A percentile compares a stretch with the other conserved stretches of the same genome.
Evolutionary conservation across 768 basidiomycete genomes (phyloP).

Genomic region (Paxillus rubicundulus): DNA sequence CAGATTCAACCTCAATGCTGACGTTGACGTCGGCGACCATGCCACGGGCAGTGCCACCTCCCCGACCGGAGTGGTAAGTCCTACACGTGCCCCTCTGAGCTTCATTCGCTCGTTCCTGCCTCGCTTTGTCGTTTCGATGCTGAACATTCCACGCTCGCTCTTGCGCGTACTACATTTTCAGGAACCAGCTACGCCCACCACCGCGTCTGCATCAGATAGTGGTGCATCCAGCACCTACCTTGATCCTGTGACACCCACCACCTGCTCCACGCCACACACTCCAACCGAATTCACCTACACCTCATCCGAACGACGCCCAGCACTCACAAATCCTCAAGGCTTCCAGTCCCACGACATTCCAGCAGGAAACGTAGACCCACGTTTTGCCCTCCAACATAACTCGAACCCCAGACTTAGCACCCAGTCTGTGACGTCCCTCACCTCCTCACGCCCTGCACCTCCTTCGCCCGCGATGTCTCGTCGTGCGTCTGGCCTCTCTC

Average conservation of each 20-base stretch:
- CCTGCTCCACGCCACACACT: constrained; percentile 24
- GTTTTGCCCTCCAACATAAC: background rate
- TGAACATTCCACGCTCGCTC: constrained; percentile 29
- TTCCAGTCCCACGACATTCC: background rate
- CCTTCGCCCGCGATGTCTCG: constrained; percentile 56
- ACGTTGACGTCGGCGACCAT: background rate
- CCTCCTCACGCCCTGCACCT: constrained; percentile 57
- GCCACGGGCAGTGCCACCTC: constrained; percentile 9
- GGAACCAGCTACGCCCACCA: constrained; percentile 12
- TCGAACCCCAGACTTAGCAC: constrained; percentile 20
- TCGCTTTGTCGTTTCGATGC: constrained; percentile 26
- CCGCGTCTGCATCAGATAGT: background rate
- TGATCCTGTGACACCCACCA: constrained; percentile 37
- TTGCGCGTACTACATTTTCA: constrained; percentile 26
- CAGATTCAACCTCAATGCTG: background rate
- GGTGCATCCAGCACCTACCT: constrained; percentile 9
- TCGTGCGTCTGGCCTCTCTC: constrained; percentile 33
- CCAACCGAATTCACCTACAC: constrained; percentile 44
- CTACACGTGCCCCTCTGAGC: constrained; percentile 15
- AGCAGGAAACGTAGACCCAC: constrained; percentile 1
- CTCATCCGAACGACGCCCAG: constrained; percentile 26
- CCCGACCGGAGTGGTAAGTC: constrained; percentile 30
- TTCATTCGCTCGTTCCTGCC: constrained; percentile 26
- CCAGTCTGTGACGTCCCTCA: constrained; percentile 33
- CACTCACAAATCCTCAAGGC: background rate